Percentiles rank a stretch among this genome's conserved stretches.
phyloP scores from a whole-genome alignment of 768 basidiomycete species.

The Tylopilus balloui region DNA sequence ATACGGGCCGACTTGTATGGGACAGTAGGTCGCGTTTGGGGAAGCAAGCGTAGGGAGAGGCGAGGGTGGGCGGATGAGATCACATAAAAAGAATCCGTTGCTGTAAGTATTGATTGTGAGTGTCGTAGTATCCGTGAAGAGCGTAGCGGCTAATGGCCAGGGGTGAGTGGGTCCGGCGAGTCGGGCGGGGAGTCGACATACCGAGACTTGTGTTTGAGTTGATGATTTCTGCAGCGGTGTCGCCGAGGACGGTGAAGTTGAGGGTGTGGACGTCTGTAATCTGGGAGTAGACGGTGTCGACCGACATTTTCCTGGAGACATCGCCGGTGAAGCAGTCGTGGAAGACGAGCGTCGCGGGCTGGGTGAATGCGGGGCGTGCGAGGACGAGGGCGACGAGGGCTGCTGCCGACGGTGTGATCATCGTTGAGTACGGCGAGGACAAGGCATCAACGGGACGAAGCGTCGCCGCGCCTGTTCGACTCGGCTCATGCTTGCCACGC shows the following conservation, averaged over 20 bases:
- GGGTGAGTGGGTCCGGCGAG: constrained; percentile 6
- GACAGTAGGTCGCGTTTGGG: constrained; percentile 57
- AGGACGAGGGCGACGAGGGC: constrained; percentile 15
- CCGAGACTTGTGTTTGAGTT: constrained; percentile 65
- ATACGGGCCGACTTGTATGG: constrained; percentile 72
- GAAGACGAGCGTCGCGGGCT: constrained; percentile 60
- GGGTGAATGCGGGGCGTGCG: constrained; percentile 35
- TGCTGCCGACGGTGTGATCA: constrained; percentile 18
- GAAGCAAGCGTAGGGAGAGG: constrained; percentile 48
- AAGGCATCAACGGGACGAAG: constrained; percentile 18
- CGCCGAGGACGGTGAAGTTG: constrained; percentile 71
- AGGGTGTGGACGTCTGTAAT: constrained; percentile 48
- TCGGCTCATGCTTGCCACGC: constrained; percentile 1
- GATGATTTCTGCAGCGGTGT: constrained; percentile 52
- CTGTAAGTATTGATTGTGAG: constrained; percentile 72
- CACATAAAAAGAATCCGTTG: constrained; percentile 73
- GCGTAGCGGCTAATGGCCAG: constrained; percentile 53
- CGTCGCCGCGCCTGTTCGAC: neutral
- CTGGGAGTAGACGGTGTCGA: constrained; percentile 72
- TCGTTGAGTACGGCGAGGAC: constrained; percentile 19
- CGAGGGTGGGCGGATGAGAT: constrained; percentile 72
- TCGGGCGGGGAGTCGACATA: constrained; percentile 31
- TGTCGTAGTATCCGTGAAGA: constrained; percentile 79
- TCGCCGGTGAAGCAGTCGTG: constrained; percentile 65
- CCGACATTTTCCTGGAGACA: constrained; percentile 52